A percentile compares a stretch with the other conserved stretches of the same genome.
phyloP scores from a whole-genome alignment of 257 asterid species.

The Capsicum rhomboideum region DNA sequence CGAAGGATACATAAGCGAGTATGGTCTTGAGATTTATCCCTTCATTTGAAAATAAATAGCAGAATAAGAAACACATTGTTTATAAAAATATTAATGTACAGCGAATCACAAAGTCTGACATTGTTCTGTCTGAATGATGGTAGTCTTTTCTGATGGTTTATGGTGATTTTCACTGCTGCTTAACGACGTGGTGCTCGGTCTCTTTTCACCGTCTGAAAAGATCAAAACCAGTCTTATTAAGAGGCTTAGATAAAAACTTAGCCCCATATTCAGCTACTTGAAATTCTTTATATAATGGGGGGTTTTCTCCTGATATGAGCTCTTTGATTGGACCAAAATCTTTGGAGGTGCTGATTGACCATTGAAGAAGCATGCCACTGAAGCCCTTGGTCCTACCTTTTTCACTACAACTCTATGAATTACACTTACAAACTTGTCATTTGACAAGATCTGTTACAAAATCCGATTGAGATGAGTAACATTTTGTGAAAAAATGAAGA shows the following conservation, averaged over 20 bases:
- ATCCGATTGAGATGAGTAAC: too few species aligned
- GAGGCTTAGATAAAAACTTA: conserved; percentile 28
- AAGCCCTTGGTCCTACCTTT: conserved; percentile 45
- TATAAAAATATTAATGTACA: too few species aligned
- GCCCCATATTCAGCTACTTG: conserved; percentile 26
- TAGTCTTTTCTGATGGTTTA: neutral
- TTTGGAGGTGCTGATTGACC: conserved; percentile 20
- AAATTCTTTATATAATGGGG: conserved; percentile 35
- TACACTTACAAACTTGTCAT: conserved; percentile 50
- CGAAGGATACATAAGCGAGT: neutral
- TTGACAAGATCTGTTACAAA: conserved; percentile 37
- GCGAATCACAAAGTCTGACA: neutral
- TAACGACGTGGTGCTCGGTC: neutral
- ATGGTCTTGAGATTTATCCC: neutral
- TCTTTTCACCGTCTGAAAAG: conserved; percentile 25
- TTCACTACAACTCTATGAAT: conserved; percentile 61
- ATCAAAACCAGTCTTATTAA: conserved; percentile 44
- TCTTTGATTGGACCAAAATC: conserved; percentile 45
- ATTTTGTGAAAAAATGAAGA: neutral
- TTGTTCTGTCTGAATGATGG: neutral
- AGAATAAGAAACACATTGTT: neutral
- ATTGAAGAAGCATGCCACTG: conserved; percentile 49
- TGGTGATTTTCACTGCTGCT: neutral
- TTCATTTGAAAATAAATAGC: neutral
- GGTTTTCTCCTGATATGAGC: conserved; percentile 30